Percentiles rank a stretch among this genome's conserved stretches.
These are phyloP conservation scores for Candida frijolesensis DNA, from an alignment of 1,139 yeast genomes.

Conservation along the genomic window DNA sequence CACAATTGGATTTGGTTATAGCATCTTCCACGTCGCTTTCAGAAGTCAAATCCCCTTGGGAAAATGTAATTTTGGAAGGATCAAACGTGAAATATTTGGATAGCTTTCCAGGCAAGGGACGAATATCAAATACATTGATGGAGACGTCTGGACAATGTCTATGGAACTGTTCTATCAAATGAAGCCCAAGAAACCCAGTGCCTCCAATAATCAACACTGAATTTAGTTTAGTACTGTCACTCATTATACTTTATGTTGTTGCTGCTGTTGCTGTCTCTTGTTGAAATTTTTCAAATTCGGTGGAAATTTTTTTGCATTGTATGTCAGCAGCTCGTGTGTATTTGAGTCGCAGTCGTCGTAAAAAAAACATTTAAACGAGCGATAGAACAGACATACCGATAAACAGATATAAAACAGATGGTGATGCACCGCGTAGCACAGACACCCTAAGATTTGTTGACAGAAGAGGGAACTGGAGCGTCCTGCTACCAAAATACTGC, in stretches of 20 bases:
- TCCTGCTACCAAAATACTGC: no score
- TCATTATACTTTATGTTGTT: conserved; percentile 1
- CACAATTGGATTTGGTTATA: conserved; percentile 58
- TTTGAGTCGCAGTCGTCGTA: not conserved
- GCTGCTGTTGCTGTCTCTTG: not conserved
- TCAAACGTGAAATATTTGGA: conserved; percentile 77
- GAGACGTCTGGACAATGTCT: conserved; percentile 65
- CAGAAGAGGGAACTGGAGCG: no score
- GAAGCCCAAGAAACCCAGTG: conserved; percentile 92
- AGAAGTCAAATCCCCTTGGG: conserved; percentile 84
- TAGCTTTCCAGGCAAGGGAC: conserved; percentile 75
- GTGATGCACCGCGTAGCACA: no score
- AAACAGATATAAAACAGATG: no score
- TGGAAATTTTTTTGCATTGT: not conserved
- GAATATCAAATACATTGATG: conserved; percentile 86
- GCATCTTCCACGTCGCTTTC: conserved; percentile 68
- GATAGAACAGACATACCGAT: no score
- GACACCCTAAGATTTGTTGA: no score
- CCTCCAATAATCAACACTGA: conserved; percentile 85
- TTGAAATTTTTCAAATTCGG: not conserved
- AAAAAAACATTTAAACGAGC: not conserved
- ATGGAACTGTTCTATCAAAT: conserved; percentile 82
- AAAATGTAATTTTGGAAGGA: conserved; percentile 55
- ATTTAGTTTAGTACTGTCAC: conserved; percentile 9
- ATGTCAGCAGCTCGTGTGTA: not conserved